Evolutionary conservation across 2,329 filamentous ascomycete species (phyloP).

Genomic region (Phialophora expanda): DNA sequence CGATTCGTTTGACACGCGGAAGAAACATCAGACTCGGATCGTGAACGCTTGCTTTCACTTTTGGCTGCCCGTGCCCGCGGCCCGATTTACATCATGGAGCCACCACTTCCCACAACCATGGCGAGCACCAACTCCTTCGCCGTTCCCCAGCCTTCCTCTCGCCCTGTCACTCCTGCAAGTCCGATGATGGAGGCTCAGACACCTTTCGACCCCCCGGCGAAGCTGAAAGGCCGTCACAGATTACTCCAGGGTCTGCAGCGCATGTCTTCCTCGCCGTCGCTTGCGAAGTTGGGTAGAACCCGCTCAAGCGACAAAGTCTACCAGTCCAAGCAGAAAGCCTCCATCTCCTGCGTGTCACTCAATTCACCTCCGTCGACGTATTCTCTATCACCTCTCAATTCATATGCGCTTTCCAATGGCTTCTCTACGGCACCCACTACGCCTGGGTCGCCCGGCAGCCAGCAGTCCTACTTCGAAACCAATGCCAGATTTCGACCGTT

Average conservation of each 20-base stretch:
- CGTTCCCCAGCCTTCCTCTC: constrained; percentile 40
- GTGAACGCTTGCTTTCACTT: constrained; percentile 10
- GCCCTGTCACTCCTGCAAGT: constrained; percentile 44
- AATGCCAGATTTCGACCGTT: constrained; percentile 62
- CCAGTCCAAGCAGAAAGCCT: constrained; percentile 66
- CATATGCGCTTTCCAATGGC: constrained; percentile 56
- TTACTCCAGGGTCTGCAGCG: constrained; percentile 76
- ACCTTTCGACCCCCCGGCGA: constrained; percentile 54
- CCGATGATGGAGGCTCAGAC: constrained; percentile 42
- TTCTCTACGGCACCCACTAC: constrained; percentile 63
- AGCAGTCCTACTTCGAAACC: constrained; percentile 57
- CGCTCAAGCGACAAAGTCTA: constrained; percentile 66
- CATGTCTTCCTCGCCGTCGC: constrained; percentile 78
- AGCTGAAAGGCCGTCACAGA: constrained; percentile 71
- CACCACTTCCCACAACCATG: constrained; percentile 24
- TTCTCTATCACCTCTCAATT: constrained; percentile 61
- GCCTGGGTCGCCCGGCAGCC: constrained; percentile 52
- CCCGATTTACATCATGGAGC: constrained; percentile 28
- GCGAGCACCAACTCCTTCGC: constrained; percentile 11
- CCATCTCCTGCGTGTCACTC: constrained; percentile 69
- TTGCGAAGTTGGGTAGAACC: constrained; percentile 67
- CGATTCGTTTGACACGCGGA: constrained; percentile 9
- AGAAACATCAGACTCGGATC: neutral
- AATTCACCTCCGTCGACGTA: constrained; percentile 59
- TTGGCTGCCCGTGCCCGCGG: neutral